Percentiles rank a stretch among this genome's conserved stretches.
Evolutionary conservation across 2,329 filamentous ascomycete species (phyloP).

Genomic region (Dichotomopilus funicola): DNA sequence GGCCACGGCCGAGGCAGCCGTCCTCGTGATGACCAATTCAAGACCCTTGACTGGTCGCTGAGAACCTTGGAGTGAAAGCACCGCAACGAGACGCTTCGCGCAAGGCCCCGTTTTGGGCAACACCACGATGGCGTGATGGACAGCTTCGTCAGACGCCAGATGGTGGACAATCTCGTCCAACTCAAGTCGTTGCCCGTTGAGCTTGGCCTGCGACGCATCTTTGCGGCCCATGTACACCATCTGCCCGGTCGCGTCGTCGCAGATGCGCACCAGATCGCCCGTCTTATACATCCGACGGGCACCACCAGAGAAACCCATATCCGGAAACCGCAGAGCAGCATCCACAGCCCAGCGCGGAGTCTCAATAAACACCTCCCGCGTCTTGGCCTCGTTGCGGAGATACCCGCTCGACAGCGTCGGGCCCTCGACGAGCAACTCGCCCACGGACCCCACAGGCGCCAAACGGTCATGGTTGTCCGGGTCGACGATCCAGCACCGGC

Average conservation of each 20-base stretch:
- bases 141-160: conserved; percentile 30
- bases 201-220: conserved; percentile 22
- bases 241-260: conserved; percentile 18
- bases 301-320: conserved; percentile 40
- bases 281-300: conserved; percentile 41
- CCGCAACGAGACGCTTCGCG: conserved; percentile 18
- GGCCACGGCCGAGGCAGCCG: conserved; percentile 2
- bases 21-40: conserved; percentile 7
- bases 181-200: conserved; percentile 26
- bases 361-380: conserved; percentile 39
- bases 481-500: conserved; percentile 30
- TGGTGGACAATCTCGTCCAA: conserved; percentile 39
- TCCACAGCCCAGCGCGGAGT: conserved; percentile 32
- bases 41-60: background rate
- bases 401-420: conserved; percentile 18
- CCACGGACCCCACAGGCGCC: conserved; percentile 17
- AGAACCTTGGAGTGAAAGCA: conserved; percentile 11
- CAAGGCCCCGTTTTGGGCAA: conserved; percentile 21
- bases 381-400: conserved; percentile 32
- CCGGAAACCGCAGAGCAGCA: background rate
- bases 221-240: conserved; percentile 22
- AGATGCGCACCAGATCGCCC: conserved; percentile 26
- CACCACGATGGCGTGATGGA: conserved; percentile 44
- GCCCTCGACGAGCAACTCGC: conserved; percentile 22
- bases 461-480: conserved; percentile 23